Conservation (phyloP, 2,329 filamentous ascomycete species). For the Dactylonectria estremocensis region DNA sequence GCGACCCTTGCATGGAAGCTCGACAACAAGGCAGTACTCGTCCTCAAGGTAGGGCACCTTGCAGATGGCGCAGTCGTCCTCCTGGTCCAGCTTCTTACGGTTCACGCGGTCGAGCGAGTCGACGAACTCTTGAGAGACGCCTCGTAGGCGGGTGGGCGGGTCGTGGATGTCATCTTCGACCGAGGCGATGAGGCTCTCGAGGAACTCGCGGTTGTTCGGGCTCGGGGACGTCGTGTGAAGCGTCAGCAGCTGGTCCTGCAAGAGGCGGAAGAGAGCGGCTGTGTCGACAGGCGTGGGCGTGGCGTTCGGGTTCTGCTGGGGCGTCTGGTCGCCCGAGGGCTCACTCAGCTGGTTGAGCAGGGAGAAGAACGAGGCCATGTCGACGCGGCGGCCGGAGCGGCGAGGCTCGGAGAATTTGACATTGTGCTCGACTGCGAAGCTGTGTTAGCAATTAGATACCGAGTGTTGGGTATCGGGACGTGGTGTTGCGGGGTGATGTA, state of each 20-base stretch:
- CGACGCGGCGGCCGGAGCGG: slow-evolving; percentile 66
- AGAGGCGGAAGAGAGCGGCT: slow-evolving; percentile 70
- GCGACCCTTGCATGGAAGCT: slow-evolving; percentile 72
- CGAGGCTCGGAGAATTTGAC: slow-evolving; percentile 63
- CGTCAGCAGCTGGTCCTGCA: slow-evolving; percentile 72
- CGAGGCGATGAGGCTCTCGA: slow-evolving; percentile 63
- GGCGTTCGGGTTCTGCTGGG: slow-evolving; percentile 69
- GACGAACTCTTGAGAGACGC: slow-evolving; percentile 72
- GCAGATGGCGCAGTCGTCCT: slow-evolving; percentile 75
- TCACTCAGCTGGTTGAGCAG: slow-evolving; percentile 69
- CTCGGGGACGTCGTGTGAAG: slow-evolving; percentile 66
- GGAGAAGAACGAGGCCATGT: slow-evolving; percentile 76
- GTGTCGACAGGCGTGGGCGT: slow-evolving; percentile 73
- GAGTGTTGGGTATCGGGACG: slow-evolving; percentile 27
- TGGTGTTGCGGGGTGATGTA: slow-evolving; percentile 16
- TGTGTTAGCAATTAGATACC: slow-evolving; percentile 26
- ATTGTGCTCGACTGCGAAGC: slow-evolving; percentile 73
- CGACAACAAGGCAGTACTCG: slow-evolving; percentile 73
- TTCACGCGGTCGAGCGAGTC: slow-evolving; percentile 72
- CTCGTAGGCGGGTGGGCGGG: slow-evolving; percentile 66
- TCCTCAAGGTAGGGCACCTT: slow-evolving; percentile 75
- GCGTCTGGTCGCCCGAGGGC: slow-evolving; percentile 51
- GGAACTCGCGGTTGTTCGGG: slow-evolving; percentile 64
- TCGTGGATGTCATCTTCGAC: slow-evolving; percentile 67
- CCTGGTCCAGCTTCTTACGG: slow-evolving; percentile 63